phyloP scores from a whole-genome alignment of 2,329 filamentous ascomycete genomes.

The Aureobasidium subglaciale region DNA sequence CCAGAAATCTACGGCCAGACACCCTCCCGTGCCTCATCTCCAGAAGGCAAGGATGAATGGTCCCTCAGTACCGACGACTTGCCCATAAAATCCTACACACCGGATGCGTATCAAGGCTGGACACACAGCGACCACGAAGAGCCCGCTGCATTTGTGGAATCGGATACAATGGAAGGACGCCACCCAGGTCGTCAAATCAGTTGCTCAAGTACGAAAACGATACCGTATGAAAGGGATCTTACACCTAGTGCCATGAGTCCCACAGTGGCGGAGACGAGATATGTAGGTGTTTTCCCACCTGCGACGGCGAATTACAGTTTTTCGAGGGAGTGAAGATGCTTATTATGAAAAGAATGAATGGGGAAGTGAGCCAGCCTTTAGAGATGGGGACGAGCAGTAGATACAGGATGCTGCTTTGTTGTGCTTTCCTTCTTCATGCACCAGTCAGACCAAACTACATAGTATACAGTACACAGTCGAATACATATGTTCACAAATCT shows the following conservation, averaged over 20 bases:
- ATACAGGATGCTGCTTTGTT: background rate
- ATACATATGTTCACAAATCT: no score
- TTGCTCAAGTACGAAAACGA: background rate
- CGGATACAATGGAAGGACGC: conserved; percentile 1
- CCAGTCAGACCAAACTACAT: no score
- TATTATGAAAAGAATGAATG: background rate
- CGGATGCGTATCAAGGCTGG: conserved; percentile 4
- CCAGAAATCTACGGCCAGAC: conserved; percentile 7
- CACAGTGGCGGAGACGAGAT: background rate
- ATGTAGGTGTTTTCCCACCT: background rate
- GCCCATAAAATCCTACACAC: background rate
- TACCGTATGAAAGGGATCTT: background rate
- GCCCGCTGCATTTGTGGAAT: background rate
- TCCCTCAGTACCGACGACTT: conserved; percentile 3
- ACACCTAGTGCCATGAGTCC: conserved; percentile 12
- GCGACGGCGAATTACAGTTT: background rate
- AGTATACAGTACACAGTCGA: background rate
- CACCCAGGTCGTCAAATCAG: background rate
- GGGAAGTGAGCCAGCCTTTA: background rate
- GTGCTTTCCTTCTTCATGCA: background rate
- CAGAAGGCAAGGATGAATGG: conserved; percentile 4
- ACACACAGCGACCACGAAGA: background rate
- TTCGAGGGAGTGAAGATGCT: conserved; percentile 4
- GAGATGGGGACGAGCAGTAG: background rate
- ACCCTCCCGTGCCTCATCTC: background rate